These are phyloP conservation scores for Bryoerythrophyllum caledonicum DNA, from an alignment of 225 moss, liverwort and hornwort genomes.

Conservation along the genomic window DNA sequence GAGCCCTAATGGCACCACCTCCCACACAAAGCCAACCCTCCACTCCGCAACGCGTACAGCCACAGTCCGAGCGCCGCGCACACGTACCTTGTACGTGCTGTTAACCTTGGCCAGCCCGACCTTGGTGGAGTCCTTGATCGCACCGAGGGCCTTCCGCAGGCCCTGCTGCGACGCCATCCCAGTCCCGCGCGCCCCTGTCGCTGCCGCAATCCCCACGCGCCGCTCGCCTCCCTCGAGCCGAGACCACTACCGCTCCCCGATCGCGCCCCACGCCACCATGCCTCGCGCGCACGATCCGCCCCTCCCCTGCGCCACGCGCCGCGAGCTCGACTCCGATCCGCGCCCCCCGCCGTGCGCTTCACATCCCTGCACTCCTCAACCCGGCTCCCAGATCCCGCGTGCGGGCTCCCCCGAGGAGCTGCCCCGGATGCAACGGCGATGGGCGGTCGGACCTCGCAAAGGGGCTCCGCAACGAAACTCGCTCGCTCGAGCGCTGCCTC, in stretches of 20 bases:
- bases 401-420: neutral
- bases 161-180: slow-evolving; percentile 95
- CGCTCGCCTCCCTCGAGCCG: slow-evolving; percentile 24
- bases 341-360: slow-evolving; percentile 26
- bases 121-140: slow-evolving; percentile 98
- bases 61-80: neutral
- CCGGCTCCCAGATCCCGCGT: slow-evolving; percentile 23
- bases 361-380: slow-evolving; percentile 24
- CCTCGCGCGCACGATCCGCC: slow-evolving; percentile 14
- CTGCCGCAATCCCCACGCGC: slow-evolving; percentile 45
- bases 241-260: slow-evolving; percentile 31
- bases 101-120: slow-evolving; percentile 97
- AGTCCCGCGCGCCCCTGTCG: slow-evolving; percentile 45
- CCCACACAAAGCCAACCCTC: neutral
- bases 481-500: no score
- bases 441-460: no score
- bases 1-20: slow-evolving; percentile 31
- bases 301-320: neutral
- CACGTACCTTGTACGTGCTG: slow-evolving; percentile 87
- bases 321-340: slow-evolving; percentile 27
- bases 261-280: slow-evolving; percentile 36
- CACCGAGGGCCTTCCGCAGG: slow-evolving; percentile 95
- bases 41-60: neutral
- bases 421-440: no score
- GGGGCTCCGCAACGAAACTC: no score